Percentiles rank a stretch among this genome's conserved stretches.
Evolutionary conservation across 495 filamentous ascomycete genomes (phyloP).

Genomic region (Gamarada debralockiae): DNA sequence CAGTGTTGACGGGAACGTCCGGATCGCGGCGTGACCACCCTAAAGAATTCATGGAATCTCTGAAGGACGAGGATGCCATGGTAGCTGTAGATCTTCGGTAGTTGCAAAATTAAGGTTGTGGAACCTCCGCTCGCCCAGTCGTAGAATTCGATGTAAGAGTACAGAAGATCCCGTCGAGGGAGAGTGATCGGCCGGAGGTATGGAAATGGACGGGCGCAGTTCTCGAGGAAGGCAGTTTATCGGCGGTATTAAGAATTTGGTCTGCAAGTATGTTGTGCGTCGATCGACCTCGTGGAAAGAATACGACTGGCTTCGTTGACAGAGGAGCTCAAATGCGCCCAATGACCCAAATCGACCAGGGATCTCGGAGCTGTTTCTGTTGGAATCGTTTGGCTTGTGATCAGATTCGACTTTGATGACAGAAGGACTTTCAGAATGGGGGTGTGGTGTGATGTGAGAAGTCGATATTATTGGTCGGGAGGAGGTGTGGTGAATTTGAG

Average conservation of each 20-base stretch:
- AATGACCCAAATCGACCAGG: conserved; percentile 29
- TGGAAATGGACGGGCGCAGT: neutral
- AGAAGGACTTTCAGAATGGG: neutral
- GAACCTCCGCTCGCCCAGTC: neutral
- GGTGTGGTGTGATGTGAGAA: conserved; percentile 10
- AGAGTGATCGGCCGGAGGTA: neutral
- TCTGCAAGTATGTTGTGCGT: conserved; percentile 30
- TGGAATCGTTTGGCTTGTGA: conserved; percentile 21
- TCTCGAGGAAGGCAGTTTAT: neutral
- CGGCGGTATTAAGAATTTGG: conserved; percentile 7
- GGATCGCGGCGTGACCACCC: conserved; percentile 89
- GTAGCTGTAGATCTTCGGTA: conserved; percentile 18
- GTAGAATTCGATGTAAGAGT: conserved; percentile 1
- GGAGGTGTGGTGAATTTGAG: neutral
- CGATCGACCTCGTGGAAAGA: conserved; percentile 23
- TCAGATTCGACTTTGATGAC: conserved; percentile 10
- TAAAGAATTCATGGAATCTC: conserved; percentile 89
- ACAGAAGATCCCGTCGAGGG: neutral
- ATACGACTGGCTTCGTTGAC: conserved; percentile 16
- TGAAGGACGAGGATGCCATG: conserved; percentile 90
- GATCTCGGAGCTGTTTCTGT: conserved; percentile 5
- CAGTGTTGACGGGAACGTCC: conserved; percentile 74
- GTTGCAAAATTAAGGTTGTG: conserved; percentile 6
- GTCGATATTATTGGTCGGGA: conserved; percentile 9
- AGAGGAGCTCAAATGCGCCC: conserved; percentile 24